Evolutionary conservation across 306 rosid species (phyloP).

Genomic region (Hippophae tibetana): DNA sequence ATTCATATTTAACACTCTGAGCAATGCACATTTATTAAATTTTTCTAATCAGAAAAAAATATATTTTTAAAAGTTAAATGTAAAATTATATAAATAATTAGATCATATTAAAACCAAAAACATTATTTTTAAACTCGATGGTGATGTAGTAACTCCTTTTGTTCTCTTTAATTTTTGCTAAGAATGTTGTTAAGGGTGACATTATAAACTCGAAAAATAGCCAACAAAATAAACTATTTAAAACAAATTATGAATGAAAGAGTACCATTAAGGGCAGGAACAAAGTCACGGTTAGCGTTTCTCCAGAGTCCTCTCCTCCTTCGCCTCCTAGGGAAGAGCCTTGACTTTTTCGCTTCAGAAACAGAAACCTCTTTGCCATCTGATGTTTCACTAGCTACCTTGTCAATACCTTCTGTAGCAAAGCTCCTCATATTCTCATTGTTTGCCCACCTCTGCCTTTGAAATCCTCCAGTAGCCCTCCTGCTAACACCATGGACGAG

Average conservation of each 20-base stretch:
- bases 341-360: constrained; percentile 34
- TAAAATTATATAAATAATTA: too few relatives aligned
- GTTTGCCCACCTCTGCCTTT: constrained; percentile 13
- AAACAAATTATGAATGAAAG: background rate
- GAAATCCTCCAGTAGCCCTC: constrained; percentile 7
- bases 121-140: too few relatives aligned
- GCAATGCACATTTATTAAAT: background rate
- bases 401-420: constrained; percentile 20
- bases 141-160: too few relatives aligned
- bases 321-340: constrained; percentile 32
- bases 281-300: constrained; percentile 24
- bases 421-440: constrained; percentile 30
- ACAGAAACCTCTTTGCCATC: constrained; percentile 40
- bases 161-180: too few relatives aligned
- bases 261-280: constrained; percentile 50
- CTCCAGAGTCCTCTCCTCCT: constrained; percentile 45
- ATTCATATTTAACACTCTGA: background rate
- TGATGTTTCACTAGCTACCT: constrained; percentile 24
- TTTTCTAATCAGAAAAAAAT: too few relatives aligned
- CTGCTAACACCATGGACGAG: constrained; percentile 4
- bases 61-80: too few relatives aligned
- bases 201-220: background rate
- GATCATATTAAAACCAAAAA: too few relatives aligned
- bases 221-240: background rate
- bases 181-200: too few relatives aligned